Percentiles rank a stretch among this genome's conserved stretches.
Conservation (phyloP, 139 green algal genomes). For the Chlorella ohadii region DNA sequence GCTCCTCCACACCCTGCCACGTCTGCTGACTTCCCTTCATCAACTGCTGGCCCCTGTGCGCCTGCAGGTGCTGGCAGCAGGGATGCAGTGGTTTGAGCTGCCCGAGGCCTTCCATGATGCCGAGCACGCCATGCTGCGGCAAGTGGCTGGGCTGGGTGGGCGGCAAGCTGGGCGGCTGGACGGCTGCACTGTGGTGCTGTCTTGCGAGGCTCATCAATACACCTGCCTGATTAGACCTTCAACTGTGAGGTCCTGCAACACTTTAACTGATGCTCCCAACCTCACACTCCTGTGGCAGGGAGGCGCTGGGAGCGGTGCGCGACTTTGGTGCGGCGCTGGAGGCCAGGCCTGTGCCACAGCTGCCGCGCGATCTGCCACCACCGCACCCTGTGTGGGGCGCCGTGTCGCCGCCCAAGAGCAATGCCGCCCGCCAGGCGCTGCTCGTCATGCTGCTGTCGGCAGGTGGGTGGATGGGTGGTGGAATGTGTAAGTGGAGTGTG, state of each 20-base stretch:
- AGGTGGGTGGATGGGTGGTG: constrained; percentile 5
- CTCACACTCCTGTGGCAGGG: constrained; percentile 12
- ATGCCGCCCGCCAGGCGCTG: constrained; percentile 33
- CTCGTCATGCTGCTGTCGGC: constrained; percentile 36
- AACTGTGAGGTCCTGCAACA: too few species aligned
- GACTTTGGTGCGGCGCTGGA: constrained; percentile 36
- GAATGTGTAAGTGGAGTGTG: too few species aligned
- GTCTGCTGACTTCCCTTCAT: too few species aligned
- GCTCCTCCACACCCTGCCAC: too few species aligned
- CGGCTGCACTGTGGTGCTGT: too few species aligned
- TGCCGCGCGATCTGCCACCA: background rate
- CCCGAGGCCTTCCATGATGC: constrained; percentile 45
- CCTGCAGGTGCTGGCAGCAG: constrained; percentile 36
- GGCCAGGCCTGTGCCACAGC: background rate
- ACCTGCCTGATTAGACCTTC: too few species aligned
- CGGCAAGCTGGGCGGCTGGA: too few species aligned
- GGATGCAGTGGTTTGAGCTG: constrained; percentile 45
- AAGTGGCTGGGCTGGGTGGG: background rate
- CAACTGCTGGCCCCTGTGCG: too few species aligned
- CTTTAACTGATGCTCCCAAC: background rate
- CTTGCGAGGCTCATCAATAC: background rate
- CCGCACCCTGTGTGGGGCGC: constrained; percentile 56
- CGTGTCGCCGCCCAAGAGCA: background rate
- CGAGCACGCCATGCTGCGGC: constrained; percentile 24
- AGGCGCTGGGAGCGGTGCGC: constrained; percentile 32